Base-by-base conservation (phyloP, 345 rosid species). In the Eutrema japonicum region DNA sequence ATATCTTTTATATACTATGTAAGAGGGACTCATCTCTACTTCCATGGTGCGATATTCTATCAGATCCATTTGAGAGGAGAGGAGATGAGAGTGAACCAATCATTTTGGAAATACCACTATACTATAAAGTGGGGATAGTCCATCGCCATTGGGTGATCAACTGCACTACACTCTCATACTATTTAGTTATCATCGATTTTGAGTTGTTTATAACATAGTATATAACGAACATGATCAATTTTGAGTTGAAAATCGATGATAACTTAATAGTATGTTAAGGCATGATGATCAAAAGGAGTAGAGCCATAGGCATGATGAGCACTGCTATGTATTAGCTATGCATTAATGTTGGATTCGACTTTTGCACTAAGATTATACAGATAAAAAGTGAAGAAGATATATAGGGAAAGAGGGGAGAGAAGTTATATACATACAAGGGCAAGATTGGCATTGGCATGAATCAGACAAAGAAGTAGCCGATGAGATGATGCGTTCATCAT, bases 401-500 rank as follows among this genome's bases (percentile, higher is more conserved):
- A 64, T 2, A 53, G 37, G 6, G 41, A 26, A 16, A 64, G 29
- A 54, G 37, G 59, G 38, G 45, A 73, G 59, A 65, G 6, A 73
- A 46, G 66, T 7, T 13, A 37, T n/a, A n/a, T 61, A 47, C 79
- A 64, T 72, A 91, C 97, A 57, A 40, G 91, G 82, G 58, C 95
- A 94, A 72, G 89, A 76, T 42, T 87, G 82, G 68, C 87, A 88
- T 61, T 72, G 73, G 73, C 77, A 77, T 58, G 77, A 27, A 65
- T 38, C 69, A 50, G 72, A 61, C 49, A 40, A 45, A 50, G 76
- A 49, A 41, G 55, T 53, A 57, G 40, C 37, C 7, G 75, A 76
- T 5, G 75, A 32, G 48, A 11, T 48, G 43, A 18, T 77, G 5
- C 65, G 71, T 12, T 55, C 58, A 37, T 79, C 81, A n/a, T 71